Conservation (phyloP, 768 basidiomycete genomes). For the Cystobasidium tubakii region DNA sequence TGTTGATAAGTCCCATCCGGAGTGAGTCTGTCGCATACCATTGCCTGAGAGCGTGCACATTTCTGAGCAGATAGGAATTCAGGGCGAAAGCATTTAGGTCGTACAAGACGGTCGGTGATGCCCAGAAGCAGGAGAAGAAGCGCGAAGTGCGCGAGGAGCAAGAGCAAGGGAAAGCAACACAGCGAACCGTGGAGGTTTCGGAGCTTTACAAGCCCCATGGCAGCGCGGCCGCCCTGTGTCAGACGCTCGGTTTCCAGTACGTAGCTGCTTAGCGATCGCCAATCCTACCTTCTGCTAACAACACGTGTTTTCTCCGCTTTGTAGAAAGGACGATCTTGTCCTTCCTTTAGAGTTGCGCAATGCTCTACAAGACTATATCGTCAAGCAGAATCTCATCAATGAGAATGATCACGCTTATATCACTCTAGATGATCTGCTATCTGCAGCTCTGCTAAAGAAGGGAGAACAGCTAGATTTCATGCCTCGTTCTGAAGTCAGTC, state of each 20-base stretch:
- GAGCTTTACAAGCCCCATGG: conserved; percentile 32
- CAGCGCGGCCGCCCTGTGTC: neutral
- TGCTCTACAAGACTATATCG: conserved; percentile 28
- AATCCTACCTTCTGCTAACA: neutral
- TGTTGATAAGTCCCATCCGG: conserved; percentile 10
- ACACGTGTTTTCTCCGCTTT: neutral
- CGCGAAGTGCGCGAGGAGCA: neutral
- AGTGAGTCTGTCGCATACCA: conserved; percentile 5
- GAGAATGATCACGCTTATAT: conserved; percentile 22
- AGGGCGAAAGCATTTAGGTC: conserved; percentile 26
- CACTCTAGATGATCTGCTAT: neutral
- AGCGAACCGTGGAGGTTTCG: neutral
- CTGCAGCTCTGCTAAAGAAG: conserved; percentile 23
- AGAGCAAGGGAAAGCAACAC: neutral
- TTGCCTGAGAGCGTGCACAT: too few relatives aligned
- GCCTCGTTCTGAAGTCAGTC: conserved; percentile 16
- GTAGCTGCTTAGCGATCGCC: neutral
- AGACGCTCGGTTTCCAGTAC: conserved; percentile 10
- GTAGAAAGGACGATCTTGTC: conserved; percentile 12
- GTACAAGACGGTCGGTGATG: conserved; percentile 34
- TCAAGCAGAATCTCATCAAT: conserved; percentile 5
- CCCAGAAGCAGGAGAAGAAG: conserved; percentile 37
- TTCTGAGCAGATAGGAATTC: too few relatives aligned
- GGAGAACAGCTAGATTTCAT: conserved; percentile 30
- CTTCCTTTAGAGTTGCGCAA: conserved; percentile 1